These are phyloP conservation scores for Brassica nigra DNA, from an alignment of 345 rosid genomes.

Conservation along the genomic window DNA sequence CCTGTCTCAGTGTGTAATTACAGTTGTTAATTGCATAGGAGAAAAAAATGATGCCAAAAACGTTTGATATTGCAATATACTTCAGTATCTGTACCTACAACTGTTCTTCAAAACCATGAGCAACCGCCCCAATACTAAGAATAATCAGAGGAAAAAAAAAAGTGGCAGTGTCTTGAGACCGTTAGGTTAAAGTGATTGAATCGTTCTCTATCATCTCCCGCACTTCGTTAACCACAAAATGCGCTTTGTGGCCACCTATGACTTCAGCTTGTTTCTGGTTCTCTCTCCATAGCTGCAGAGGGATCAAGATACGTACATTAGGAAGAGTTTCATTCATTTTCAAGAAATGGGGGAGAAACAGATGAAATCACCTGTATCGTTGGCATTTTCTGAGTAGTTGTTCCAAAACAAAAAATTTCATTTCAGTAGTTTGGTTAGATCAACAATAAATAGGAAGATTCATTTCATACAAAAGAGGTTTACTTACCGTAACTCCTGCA, in stretches of 20 bases:
- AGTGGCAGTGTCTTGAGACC: not conserved
- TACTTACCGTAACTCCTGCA: slow-evolving; percentile 87
- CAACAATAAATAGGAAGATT: not conserved
- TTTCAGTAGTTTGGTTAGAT: slow-evolving; percentile 1
- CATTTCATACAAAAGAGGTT: not conserved
- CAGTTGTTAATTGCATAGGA: not conserved
- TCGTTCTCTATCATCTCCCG: slow-evolving; percentile 74
- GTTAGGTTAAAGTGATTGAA: not conserved
- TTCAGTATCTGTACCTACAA: not conserved
- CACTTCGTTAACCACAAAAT: slow-evolving; percentile 68
- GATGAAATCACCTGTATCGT: slow-evolving; percentile 65
- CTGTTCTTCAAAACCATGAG: not conserved
- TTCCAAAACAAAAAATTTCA: not conserved
- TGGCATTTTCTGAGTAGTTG: slow-evolving; percentile 79
- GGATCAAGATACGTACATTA: not conserved
- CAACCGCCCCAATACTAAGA: not conserved
- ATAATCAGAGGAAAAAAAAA: not conserved
- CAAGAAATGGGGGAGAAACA: not conserved
- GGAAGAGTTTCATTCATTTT: not conserved
- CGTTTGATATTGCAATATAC: not conserved
- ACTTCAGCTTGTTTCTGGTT: slow-evolving; percentile 79
- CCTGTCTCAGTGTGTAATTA: not conserved
- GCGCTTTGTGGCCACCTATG: slow-evolving; percentile 85
- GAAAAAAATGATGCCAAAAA: not conserved
- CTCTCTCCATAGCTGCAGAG: slow-evolving; percentile 73